Base-by-base conservation (phyloP, 805 yeast species). In the Saccharomycopsis oosterbeekiorum region DNA sequence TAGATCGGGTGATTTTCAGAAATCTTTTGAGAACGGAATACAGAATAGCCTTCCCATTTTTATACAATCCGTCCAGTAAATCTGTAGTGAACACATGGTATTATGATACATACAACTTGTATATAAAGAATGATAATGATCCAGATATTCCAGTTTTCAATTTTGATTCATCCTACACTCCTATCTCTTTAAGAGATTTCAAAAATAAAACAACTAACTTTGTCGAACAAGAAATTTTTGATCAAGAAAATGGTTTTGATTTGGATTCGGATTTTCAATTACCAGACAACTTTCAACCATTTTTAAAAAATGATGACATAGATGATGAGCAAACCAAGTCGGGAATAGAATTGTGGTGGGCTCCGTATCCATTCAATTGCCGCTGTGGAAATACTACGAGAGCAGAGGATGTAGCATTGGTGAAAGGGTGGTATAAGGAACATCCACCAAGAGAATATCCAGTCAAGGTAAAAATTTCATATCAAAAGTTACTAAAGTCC, bases 351-450 rank as follows among this genome's bases (percentile, higher is more conserved):
- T 74, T 92, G n/a, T 84, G 84, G 77, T 79, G 85, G 79, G 89
- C 97, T 0, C 91, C 96, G 1, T 83, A 77, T 66, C 99, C 99
- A 0, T 94, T 88, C 72, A 85, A 90, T 67, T 79, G 82, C 47
- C 81, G 89, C 36, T 80, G 85, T 40, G 97, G 96, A 0, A 74
- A 71, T 24, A 89, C 80, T 68, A 83, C 83, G 0, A 79, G 97
- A 65, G 93, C 98, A 1, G 88, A 94, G 70, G 98, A 94, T 73
- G 96, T 92, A 15, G 84, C 97, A 0, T 72, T 94, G 2, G 76
- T 88, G 6, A 94, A 94, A 71, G 75, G 79, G 29, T 90, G 97
- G 96, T 92, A 88, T 69, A 73, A 82, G 54, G 85, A 86, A 60
- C 84, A 83, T 61, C 86, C 92, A 1, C 76, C 80, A 9, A 74